Percentiles rank a stretch among this genome's conserved stretches.
phyloP scores from a whole-genome alignment of 768 basidiomycete species.

The Russula sp. region DNA sequence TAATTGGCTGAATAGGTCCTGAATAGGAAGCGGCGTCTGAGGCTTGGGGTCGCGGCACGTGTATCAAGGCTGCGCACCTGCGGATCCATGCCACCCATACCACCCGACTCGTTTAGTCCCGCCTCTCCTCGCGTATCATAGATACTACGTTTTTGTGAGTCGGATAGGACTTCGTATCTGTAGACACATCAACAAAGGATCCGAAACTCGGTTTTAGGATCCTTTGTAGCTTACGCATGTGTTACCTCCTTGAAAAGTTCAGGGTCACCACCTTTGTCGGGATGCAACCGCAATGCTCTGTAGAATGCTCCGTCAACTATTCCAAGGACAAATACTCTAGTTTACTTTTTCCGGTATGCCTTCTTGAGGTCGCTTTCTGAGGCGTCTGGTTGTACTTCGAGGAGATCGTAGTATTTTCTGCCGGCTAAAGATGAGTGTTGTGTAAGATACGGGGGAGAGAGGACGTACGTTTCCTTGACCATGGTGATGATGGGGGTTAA shows the following conservation, averaged over 20 bases:
- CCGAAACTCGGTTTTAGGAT: conserved; percentile 17
- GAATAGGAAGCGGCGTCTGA: conserved; percentile 3
- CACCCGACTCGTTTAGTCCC: conserved; percentile 79
- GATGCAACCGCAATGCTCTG: conserved; percentile 82
- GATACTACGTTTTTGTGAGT: conserved; percentile 71
- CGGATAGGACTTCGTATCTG: conserved; percentile 92
- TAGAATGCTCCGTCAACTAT: conserved; percentile 9
- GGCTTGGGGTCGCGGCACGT: neutral
- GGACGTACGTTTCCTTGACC: conserved; percentile 67
- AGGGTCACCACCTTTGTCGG: conserved; percentile 94
- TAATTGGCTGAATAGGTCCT: conserved; percentile 96
- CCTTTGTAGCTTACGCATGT: conserved; percentile 68
- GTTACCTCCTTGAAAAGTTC: conserved; percentile 98
- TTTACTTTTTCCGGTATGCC: conserved; percentile 90
- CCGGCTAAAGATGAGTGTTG: conserved; percentile 14
- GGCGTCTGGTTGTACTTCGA: conserved; percentile 77
- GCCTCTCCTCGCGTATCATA: conserved; percentile 95
- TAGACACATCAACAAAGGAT: conserved; percentile 17
- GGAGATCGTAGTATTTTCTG: conserved; percentile 90
- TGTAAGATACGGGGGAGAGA: neutral
- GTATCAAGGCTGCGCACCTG: conserved; percentile 51
- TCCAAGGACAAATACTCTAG: conserved; percentile 7
- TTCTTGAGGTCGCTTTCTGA: conserved; percentile 89
- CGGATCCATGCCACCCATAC: conserved; percentile 95
- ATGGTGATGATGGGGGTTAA: conserved; percentile 39